A percentile compares a stretch with the other conserved stretches of the same genome.
Conservation (phyloP, 768 basidiomycete genomes). For the Amanita thiersii region DNA sequence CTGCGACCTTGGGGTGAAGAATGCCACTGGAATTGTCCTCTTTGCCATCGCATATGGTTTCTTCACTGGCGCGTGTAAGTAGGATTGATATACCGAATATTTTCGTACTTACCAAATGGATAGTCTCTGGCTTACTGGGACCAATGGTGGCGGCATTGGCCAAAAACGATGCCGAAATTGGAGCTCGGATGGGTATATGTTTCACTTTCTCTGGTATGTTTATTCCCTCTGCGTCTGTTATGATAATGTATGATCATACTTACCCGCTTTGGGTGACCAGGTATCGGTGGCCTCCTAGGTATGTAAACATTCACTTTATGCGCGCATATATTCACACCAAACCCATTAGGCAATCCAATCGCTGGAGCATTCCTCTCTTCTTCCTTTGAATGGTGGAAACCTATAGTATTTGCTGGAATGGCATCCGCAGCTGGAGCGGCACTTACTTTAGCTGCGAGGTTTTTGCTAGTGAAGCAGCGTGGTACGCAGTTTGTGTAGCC, state of each 20-base stretch:
- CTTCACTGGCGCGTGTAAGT: slow-evolving; percentile 37
- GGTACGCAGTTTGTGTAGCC: too few relatives aligned
- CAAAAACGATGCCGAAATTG: slow-evolving; percentile 40
- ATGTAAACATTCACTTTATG: slow-evolving; percentile 4
- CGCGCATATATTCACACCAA: slow-evolving; percentile 1
- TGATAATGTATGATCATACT: slow-evolving; percentile 1
- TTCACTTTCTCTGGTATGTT: slow-evolving; percentile 37
- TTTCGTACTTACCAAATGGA: slow-evolving; percentile 11
- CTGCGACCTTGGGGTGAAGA: slow-evolving; percentile 31
- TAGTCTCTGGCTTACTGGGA: slow-evolving; percentile 32
- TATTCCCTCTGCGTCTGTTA: background rate
- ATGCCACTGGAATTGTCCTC: slow-evolving; percentile 24
- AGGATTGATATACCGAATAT: slow-evolving; percentile 4
- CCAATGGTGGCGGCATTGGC: slow-evolving; percentile 38
- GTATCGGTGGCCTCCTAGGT: slow-evolving; percentile 34
- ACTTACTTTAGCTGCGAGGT: too few relatives aligned
- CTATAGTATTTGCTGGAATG: slow-evolving; percentile 48
- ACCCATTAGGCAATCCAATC: slow-evolving; percentile 42
- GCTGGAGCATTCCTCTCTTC: slow-evolving; percentile 46
- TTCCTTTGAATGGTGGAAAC: slow-evolving; percentile 50
- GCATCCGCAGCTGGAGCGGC: too few relatives aligned
- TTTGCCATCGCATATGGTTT: slow-evolving; percentile 38
- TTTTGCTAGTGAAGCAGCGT: too few relatives aligned
- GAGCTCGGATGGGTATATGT: slow-evolving; percentile 44
- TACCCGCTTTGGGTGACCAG: slow-evolving; percentile 17